Evolutionary conservation across 2,329 filamentous ascomycete genomes (phyloP), one percentile per base, ranked within the genome.

Genomic region (Salinomyces thailandicus): DNA sequence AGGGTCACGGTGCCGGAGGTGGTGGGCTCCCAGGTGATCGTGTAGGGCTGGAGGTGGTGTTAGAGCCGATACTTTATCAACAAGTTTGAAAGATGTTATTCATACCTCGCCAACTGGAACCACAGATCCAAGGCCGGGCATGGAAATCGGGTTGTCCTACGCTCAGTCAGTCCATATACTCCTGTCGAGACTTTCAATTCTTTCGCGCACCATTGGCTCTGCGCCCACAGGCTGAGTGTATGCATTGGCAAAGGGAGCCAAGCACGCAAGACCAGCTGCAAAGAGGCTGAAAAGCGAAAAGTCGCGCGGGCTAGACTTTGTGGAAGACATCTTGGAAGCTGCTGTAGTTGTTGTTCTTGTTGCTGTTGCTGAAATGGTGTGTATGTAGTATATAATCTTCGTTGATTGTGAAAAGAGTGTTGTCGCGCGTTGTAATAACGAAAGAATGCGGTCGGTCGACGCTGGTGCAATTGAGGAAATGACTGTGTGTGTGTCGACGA

Each of bases 81-180:
- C n/a, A n/a, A n/a, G n/a, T n/a, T n/a, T n/a, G n/a, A n/a, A n/a
- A n/a, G n/a, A n/a, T n/a, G n/a, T n/a, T n/a, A n/a, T n/a, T n/a
- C n/a, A n/a, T n/a, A n/a, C n/a, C n/a, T n/a, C n/a, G 57, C 72
- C 73, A 42, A 59, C 72, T n/a, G 69, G 67, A 37, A 79, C 72
- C 36, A 68, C 54, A 54, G 69, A 61, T 52, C 65, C 61, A 46
- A 73, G 55, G 38, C 66, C 62, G 19, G 73, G 75, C 15, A 54
- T 57, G 43, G 48, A 48, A 60, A 78, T 71, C 35, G 75, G 60
- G 57, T 79, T 79, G 52, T 72, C 74, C 35, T 30, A 15, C 15
- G 18, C 9, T 12, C 8, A 9, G 17, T 33, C 14, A 33, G 31
- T 18, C 31, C 8, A 8, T 11, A 18, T n/a, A n/a, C n/a, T n/a